Conservation (phyloP, 73 alveolate species). For the Paramecium sexaurelia region DNA sequence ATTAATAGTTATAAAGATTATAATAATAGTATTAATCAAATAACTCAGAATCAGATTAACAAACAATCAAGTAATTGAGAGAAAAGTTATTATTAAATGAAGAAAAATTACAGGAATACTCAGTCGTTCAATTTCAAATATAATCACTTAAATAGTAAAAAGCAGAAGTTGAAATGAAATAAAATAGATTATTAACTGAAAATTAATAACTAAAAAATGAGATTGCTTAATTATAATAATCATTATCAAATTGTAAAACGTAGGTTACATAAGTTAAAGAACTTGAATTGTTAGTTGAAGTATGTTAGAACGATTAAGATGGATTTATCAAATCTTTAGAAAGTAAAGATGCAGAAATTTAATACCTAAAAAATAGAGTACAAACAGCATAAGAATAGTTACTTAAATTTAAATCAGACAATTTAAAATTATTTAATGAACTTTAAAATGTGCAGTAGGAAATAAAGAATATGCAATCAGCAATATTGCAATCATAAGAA, state of each 20-base stretch:
- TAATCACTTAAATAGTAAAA: not conserved
- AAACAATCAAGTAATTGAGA: not conserved
- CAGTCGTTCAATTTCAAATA: not conserved
- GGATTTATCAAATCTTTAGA: constrained; percentile 3
- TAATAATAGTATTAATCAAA: not conserved
- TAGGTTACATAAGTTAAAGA: not conserved
- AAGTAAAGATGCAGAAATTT: not conserved
- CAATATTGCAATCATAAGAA: not conserved
- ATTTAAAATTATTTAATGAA: not conserved
- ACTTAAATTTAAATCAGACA: not conserved
- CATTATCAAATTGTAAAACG: not conserved
- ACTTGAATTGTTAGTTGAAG: not conserved
- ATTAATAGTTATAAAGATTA: not conserved
- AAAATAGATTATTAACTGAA: not conserved
- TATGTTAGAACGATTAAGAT: not conserved
- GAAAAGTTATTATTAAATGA: not conserved
- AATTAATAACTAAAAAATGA: not conserved
- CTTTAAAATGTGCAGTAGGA: not conserved
- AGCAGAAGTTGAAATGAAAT: not conserved
- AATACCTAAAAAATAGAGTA: not conserved
- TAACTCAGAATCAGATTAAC: not conserved
- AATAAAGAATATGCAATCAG: not conserved
- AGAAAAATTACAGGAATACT: not conserved
- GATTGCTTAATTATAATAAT: not conserved
- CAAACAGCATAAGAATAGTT: not conserved